Conservation (phyloP, 2,329 filamentous ascomycete species). For the Penicillium concentricum region DNA sequence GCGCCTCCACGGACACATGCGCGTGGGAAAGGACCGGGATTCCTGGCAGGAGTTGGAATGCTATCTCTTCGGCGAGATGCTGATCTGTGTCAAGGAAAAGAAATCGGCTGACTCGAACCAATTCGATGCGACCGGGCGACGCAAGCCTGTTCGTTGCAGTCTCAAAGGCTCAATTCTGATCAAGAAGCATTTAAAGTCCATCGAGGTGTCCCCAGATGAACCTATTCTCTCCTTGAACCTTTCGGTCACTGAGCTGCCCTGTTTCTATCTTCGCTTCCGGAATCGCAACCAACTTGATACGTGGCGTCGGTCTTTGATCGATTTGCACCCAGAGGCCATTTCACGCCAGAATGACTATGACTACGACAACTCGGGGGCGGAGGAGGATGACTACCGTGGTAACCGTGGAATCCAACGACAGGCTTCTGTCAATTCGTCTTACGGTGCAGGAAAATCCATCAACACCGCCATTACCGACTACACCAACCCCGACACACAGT, state of each 20-base stretch:
- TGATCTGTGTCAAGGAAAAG: conserved; percentile 99
- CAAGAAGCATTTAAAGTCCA: conserved; percentile 93
- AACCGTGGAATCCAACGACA: conserved; percentile 61
- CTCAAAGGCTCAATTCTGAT: conserved; percentile 97
- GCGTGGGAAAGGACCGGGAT: conserved; percentile 92
- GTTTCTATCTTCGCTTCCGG: conserved; percentile 89
- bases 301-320: conserved; percentile 84
- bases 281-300: conserved; percentile 76
- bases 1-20: conserved; percentile 81
- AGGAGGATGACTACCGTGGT: conserved; percentile 79
- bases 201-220: conserved; percentile 71
- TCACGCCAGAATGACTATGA: conserved; percentile 75
- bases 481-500: conserved; percentile 62
- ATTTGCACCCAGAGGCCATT: conserved; percentile 69
- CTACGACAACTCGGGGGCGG: conserved; percentile 73
- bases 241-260: conserved; percentile 86
- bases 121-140: conserved; percentile 62
- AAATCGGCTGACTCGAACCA: conserved; percentile 59
- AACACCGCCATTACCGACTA: conserved; percentile 93
- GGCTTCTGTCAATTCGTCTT: conserved; percentile 79
- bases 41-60: conserved; percentile 98
- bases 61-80: conserved; percentile 96
- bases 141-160: conserved; percentile 74
- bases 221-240: conserved; percentile 84
- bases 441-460: conserved; percentile 76